Evolutionary conservation across 163 green algal species (phyloP), one percentile per base, ranked within the genome.

Genomic region (Prototheca cutis): DNA sequence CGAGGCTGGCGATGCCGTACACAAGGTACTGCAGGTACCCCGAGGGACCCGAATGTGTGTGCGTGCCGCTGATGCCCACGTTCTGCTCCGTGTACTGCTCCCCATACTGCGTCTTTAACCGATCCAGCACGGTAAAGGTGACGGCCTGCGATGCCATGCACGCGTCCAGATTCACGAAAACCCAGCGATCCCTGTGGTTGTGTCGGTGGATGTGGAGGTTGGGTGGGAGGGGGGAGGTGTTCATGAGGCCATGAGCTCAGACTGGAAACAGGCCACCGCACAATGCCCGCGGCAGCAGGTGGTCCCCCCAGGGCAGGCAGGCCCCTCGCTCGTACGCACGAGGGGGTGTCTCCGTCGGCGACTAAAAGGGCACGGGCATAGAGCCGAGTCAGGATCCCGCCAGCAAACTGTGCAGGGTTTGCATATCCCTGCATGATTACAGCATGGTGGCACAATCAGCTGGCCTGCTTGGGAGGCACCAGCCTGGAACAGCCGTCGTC

Each of bases 91-190:
- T 78, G 72, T 95, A 95, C 59, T 93, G 60, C 5, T 65, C 63
- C n/a, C 80, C 84, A 52, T 87, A 92, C 55, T 56, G 45, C 15
- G 65, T 59, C 77, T 84, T 65, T 1, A 94, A 69, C 17, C 54
- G 62, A 5, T 75, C 40, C 3, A 89, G 51, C 4, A 94, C 87
- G 4, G 65, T 65, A 28, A 91, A 63, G 3, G 83, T 90, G 25
- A 95, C 86, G 18, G 79, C 78, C 71, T 95, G 87, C 2, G 80
- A 82, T 8, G 80, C 80, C 87, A 94, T 94, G 72, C 87, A 90
- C 6, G 87, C 85, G 45, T 95, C 87, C 36, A 90, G 58, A 63
- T 82, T 89, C 10, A 95, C 87, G 62, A 90, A 95, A 1, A 84
- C 80, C 25, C 90, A 78, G 18, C 86, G 73, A 5, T 75, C 66